Conservation (phyloP, 768 basidiomycete genomes). For the Coprinopsis strossmayeri region DNA sequence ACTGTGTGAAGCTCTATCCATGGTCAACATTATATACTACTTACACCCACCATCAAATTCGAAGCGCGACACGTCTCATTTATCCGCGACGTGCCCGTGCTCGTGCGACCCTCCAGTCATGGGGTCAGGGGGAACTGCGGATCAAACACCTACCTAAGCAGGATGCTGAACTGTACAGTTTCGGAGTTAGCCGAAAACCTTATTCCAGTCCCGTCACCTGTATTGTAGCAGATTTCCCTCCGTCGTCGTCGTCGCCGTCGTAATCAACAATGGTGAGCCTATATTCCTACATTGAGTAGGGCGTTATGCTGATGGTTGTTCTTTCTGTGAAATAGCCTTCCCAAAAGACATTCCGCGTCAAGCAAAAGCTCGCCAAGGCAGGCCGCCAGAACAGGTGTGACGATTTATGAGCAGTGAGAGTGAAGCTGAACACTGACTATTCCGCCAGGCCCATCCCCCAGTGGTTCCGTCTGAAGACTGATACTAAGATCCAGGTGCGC, state of each 20-base stretch:
- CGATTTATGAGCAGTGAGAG: background rate
- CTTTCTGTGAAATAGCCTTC: slow-evolving; percentile 65
- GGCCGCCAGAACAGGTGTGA: slow-evolving; percentile 89
- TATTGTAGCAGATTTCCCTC: slow-evolving; percentile 17
- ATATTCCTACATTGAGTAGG: slow-evolving; percentile 1
- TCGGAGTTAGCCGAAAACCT: slow-evolving; percentile 21
- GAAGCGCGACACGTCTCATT: background rate
- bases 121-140: no score
- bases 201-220: slow-evolving; percentile 17
- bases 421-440: background rate
- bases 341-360: slow-evolving; percentile 97
- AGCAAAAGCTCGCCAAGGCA: slow-evolving; percentile 96
- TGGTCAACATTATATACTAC: no score
- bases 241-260: slow-evolving; percentile 27
- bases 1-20: background rate
- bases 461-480: slow-evolving; percentile 98
- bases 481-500: slow-evolving; percentile 88
- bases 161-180: slow-evolving; percentile 32
- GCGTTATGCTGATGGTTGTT: slow-evolving; percentile 9
- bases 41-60: no score
- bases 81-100: background rate
- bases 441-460: slow-evolving; percentile 87
- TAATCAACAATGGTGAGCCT: slow-evolving; percentile 45
- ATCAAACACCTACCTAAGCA: no score
- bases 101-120: no score